These are phyloP conservation scores for Apocynum venetum DNA, from an alignment of 257 asterid species.

Conservation along the genomic window DNA sequence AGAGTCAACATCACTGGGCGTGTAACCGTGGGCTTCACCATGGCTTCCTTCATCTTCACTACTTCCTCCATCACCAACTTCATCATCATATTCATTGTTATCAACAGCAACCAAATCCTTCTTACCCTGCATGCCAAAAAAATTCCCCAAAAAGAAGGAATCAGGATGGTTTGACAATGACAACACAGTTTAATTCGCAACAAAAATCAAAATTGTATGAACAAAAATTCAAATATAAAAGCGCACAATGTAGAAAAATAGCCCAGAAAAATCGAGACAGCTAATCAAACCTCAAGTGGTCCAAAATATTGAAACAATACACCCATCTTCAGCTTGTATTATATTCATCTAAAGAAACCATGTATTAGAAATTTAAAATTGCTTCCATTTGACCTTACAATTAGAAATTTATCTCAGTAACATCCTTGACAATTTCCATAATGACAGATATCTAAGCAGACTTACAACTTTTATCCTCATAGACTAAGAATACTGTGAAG, in stretches of 20 bases:
- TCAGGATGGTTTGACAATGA: not conserved
- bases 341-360: too few relatives aligned
- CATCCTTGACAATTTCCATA: not conserved
- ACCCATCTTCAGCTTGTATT: too few relatives aligned
- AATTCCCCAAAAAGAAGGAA: not conserved
- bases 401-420: not conserved
- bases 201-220: not conserved
- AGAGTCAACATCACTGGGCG: conserved; percentile 70
- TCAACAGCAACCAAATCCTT: conserved; percentile 82
- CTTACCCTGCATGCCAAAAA: conserved; percentile 48
- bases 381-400: not conserved
- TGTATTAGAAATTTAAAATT: not conserved
- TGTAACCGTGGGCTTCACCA: conserved; percentile 38
- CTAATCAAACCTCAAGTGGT: not conserved
- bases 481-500: not conserved
- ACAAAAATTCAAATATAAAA: not conserved
- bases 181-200: not conserved
- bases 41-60: conserved; percentile 58
- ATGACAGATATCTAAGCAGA: not conserved
- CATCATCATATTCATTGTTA: conserved; percentile 58
- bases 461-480: not conserved
- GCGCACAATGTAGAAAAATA: not conserved
- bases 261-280: not conserved
- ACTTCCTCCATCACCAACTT: conserved; percentile 42
- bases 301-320: not conserved